These are phyloP conservation scores for Cronartium quercuum DNA, from an alignment of 1,284 basidiomycete genomes.

Conservation along the genomic window DNA sequence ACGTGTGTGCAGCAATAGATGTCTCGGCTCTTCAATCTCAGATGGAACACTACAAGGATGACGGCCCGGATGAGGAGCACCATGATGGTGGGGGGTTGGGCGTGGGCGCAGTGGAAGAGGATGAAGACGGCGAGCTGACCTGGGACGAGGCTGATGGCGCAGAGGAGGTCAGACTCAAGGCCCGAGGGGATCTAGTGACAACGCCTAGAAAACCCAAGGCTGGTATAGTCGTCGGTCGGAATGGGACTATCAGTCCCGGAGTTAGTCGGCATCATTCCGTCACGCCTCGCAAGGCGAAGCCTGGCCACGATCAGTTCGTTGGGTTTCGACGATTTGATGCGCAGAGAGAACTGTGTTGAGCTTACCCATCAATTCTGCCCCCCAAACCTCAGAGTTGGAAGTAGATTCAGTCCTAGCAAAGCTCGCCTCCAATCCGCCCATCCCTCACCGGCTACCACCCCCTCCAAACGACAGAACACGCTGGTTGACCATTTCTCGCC, in stretches of 20 bases:
- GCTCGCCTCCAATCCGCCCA: too few species aligned
- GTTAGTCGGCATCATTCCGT: constrained; percentile 1
- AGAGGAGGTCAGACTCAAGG: constrained; percentile 14
- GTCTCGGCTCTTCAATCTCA: constrained; percentile 34
- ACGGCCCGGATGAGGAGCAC: constrained; percentile 49
- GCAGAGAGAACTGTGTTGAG: too few species aligned
- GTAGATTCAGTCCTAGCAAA: background rate
- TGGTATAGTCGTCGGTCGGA: constrained; percentile 11
- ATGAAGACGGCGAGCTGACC: constrained; percentile 45
- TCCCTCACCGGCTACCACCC: background rate
- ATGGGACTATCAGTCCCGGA: constrained; percentile 2
- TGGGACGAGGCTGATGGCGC: constrained; percentile 39
- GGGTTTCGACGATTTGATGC: too few species aligned
- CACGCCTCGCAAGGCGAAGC: background rate
- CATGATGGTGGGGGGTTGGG: constrained; percentile 44
- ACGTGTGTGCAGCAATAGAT: constrained; percentile 40
- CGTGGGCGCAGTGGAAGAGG: constrained; percentile 43
- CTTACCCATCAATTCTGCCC: too few species aligned
- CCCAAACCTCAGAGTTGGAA: too few species aligned
- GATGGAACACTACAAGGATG: constrained; percentile 44
- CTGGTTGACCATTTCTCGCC: background rate
- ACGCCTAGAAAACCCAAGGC: constrained; percentile 34
- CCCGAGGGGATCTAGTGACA: background rate
- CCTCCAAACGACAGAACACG: background rate
- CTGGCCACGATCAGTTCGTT: too few species aligned